Percentiles rank a stretch among this genome's conserved stretches.
phyloP scores from a whole-genome alignment of 495 filamentous ascomycete species.

The Lasiosphaeriaceae sp. region DNA sequence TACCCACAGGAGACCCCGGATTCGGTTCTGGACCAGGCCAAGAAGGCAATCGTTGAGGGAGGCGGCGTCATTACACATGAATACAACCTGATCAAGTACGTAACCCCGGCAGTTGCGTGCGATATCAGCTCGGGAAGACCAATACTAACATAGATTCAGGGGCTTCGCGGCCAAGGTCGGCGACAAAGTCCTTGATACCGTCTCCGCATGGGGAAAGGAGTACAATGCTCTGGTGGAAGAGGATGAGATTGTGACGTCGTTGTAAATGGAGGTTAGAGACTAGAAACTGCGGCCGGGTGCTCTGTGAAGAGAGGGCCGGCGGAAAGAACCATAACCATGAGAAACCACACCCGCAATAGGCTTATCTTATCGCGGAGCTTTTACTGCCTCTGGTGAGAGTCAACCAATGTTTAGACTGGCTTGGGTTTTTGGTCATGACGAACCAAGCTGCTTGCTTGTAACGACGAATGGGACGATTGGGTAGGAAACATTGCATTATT shows the following conservation, averaged over 20 bases:
- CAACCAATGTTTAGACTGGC: slow-evolving; percentile 2
- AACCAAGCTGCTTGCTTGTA: too few species aligned
- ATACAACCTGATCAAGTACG: slow-evolving; percentile 56
- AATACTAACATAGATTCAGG: slow-evolving; percentile 37
- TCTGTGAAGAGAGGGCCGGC: background rate
- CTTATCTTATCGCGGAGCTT: background rate
- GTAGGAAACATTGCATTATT: too few species aligned
- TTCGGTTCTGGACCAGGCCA: slow-evolving; percentile 63
- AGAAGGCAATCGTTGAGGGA: slow-evolving; percentile 61
- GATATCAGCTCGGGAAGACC: background rate
- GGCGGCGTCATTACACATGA: slow-evolving; percentile 59
- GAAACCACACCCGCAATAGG: background rate
- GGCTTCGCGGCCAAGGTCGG: slow-evolving; percentile 75
- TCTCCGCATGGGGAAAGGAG: slow-evolving; percentile 60
- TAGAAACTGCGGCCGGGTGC: background rate
- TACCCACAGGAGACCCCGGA: slow-evolving; percentile 72
- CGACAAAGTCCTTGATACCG: slow-evolving; percentile 60
- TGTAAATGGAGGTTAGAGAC: slow-evolving; percentile 3
- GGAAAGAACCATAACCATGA: background rate
- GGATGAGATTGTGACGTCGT: slow-evolving; percentile 55
- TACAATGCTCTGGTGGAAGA: slow-evolving; percentile 72
- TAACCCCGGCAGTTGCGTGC: background rate
- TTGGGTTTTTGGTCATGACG: background rate
- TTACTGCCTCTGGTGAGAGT: background rate
- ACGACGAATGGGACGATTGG: too few species aligned